phyloP scores from a whole-genome alignment of 2,329 filamentous ascomycete species.

The Xylaria sp. region DNA sequence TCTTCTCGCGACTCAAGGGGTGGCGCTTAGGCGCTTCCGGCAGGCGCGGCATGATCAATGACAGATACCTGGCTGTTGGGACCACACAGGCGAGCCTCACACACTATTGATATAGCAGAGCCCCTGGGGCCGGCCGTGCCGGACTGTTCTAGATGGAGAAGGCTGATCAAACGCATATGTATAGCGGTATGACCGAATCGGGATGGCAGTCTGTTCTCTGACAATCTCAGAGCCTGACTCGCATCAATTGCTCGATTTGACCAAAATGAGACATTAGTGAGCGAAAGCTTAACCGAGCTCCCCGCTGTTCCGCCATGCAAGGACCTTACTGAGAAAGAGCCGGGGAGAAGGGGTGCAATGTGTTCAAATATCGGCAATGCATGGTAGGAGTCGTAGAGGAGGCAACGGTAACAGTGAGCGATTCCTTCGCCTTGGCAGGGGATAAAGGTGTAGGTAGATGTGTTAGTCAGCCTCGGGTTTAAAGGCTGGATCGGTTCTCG shows the following conservation, averaged over 20 bases:
- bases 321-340: slow-evolving; percentile 28
- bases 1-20: not conserved
- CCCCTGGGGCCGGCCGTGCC: not conserved
- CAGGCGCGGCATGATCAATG: slow-evolving; percentile 14
- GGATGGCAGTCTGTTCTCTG: slow-evolving; percentile 5
- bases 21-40: not conserved
- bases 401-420: slow-evolving; percentile 12
- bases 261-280: not conserved
- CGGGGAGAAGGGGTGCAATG: slow-evolving; percentile 5
- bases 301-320: slow-evolving; percentile 32
- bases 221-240: slow-evolving; percentile 12
- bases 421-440: slow-evolving; percentile 26
- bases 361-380: slow-evolving; percentile 23
- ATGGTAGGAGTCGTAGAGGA: slow-evolving; percentile 13
- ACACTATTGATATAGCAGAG: slow-evolving; percentile 1
- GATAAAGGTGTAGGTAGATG: not conserved
- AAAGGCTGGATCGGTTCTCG: not conserved
- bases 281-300: slow-evolving; percentile 26
- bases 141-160: slow-evolving; percentile 8
- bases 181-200: slow-evolving; percentile 18
- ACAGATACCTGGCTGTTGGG: slow-evolving; percentile 2
- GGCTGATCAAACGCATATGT: slow-evolving; percentile 14
- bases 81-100: not conserved
- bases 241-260: slow-evolving; percentile 11
- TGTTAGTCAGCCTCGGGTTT: slow-evolving; percentile 22